Conservation (phyloP, 441 rosid species). For the Arabidopsis lyrata region DNA sequence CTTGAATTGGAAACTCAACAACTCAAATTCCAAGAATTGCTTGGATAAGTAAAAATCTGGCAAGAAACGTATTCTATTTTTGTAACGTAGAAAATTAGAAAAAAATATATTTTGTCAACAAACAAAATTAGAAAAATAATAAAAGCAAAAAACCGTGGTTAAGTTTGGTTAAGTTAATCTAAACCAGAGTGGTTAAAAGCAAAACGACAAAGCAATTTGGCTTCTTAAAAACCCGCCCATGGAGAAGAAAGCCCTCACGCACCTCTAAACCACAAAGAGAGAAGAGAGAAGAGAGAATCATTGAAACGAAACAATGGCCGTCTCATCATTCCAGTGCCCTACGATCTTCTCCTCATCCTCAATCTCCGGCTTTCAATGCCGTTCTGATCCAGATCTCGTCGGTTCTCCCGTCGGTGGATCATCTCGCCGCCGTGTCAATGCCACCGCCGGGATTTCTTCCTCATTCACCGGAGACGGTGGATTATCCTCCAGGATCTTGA, state of each 20-base stretch:
- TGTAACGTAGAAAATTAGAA: conserved; percentile 22
- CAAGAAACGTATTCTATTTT: conserved; percentile 13
- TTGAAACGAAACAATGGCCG: conserved; percentile 54
- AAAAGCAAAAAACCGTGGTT: conserved; percentile 8
- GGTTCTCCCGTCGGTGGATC: conserved; percentile 50
- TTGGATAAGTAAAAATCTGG: conserved; percentile 5
- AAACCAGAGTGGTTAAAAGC: no score
- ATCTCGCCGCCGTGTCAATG: conserved; percentile 47
- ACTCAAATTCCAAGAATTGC: background rate
- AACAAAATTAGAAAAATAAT: background rate
- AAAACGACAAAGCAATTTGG: conserved; percentile 40
- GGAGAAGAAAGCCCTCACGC: conserved; percentile 36
- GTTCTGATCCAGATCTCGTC: conserved; percentile 75
- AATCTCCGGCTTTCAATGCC: conserved; percentile 70
- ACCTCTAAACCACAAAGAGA: conserved; percentile 20
- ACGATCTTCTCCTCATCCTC: conserved; percentile 45
- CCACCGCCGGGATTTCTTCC: conserved; percentile 38
- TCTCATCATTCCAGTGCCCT: conserved; percentile 54
- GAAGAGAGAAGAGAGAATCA: conserved; percentile 1
- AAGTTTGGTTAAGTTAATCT: background rate
- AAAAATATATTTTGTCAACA: background rate
- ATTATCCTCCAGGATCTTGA: conserved; percentile 70
- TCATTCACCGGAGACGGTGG: conserved; percentile 60
- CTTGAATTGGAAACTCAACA: background rate
- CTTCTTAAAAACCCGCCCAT: conserved; percentile 37